Evolutionary conservation across 2,329 filamentous ascomycete species (phyloP).

Genomic region (Pseudocercospora ulei): DNA sequence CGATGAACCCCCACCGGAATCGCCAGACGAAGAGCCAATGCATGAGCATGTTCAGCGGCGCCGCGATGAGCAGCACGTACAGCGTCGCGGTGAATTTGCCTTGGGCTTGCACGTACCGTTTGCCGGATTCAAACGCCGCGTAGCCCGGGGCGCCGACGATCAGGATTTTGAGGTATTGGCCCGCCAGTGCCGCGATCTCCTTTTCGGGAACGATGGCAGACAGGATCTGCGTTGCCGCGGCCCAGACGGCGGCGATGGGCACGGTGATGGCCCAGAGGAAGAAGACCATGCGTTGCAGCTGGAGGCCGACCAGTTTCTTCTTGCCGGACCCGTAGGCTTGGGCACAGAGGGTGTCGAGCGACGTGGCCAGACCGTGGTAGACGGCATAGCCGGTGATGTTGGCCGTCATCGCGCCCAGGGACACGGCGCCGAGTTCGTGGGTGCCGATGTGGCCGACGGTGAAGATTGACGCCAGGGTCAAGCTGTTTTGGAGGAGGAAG

Average conservation of each 20-base stretch:
- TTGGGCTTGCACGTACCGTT: conserved; percentile 82
- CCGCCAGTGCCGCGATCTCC: conserved; percentile 61
- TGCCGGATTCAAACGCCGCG: conserved; percentile 65
- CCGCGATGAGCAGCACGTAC: conserved; percentile 72
- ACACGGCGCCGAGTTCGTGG: conserved; percentile 42
- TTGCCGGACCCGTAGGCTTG: conserved; percentile 90
- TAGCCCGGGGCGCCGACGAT: conserved; percentile 64
- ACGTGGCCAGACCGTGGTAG: conserved; percentile 64
- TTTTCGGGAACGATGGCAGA: conserved; percentile 57
- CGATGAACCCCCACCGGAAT: conserved; percentile 59
- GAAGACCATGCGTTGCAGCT: conserved; percentile 70
- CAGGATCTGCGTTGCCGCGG: conserved; percentile 56
- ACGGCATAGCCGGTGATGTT: conserved; percentile 43
- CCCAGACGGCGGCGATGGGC: conserved; percentile 64
- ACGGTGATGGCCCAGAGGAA: conserved; percentile 64
- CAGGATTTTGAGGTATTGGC: conserved; percentile 61
- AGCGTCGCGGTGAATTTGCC: conserved; percentile 74
- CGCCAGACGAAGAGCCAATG: conserved; percentile 71
- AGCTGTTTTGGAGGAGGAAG: conserved; percentile 43
- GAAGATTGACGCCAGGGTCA: conserved; percentile 43
- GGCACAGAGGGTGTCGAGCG: conserved; percentile 81
- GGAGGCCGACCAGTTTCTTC: conserved; percentile 76
- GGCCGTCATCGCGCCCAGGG: conserved; percentile 43
- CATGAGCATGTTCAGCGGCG: conserved; percentile 67
- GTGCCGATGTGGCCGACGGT: conserved; percentile 45